Percentiles rank a stretch among this genome's conserved stretches.
Evolutionary conservation across 192 early-diverging fungal species (phyloP).

Genomic region (Rhizoclosmatium globosum): DNA sequence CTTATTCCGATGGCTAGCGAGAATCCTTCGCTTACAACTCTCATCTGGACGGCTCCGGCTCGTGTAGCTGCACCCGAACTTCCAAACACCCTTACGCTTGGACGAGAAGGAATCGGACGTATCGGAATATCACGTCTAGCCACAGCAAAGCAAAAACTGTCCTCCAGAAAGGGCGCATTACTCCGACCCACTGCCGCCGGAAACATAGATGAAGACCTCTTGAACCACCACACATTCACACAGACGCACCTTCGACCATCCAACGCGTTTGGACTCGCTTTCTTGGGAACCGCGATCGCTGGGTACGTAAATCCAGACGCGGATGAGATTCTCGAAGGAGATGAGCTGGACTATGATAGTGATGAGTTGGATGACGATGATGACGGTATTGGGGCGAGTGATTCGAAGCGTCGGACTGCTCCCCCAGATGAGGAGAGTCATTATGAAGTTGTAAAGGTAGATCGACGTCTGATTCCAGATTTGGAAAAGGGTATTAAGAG

Average conservation of each 20-base stretch:
- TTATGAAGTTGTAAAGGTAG: conserved; percentile 36
- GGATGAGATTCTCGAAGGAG: conserved; percentile 36
- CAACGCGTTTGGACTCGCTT: conserved; percentile 23
- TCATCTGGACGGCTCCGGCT: conserved; percentile 34
- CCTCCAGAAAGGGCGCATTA: neutral
- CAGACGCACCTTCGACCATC: neutral
- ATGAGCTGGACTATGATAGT: conserved; percentile 17
- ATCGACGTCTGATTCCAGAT: conserved; percentile 34
- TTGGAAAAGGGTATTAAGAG: conserved; percentile 35
- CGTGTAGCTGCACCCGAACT: conserved; percentile 31
- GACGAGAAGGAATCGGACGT: conserved; percentile 36
- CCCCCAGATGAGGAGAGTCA: conserved; percentile 39
- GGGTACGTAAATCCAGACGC: conserved; percentile 32
- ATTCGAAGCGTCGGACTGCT: neutral
- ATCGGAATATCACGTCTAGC: conserved; percentile 36
- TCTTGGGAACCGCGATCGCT: conserved; percentile 33
- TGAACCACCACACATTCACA: neutral
- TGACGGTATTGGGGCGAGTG: neutral
- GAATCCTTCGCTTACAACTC: conserved; percentile 20
- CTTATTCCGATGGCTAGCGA: neutral
- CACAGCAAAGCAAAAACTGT: conserved; percentile 28
- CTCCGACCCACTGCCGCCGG: neutral
- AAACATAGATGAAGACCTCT: neutral
- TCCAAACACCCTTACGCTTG: conserved; percentile 36
- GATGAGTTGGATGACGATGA: neutral